phyloP scores from a whole-genome alignment of 176 grass and related monocot genomes.

The Alopecurus myosuroides region DNA sequence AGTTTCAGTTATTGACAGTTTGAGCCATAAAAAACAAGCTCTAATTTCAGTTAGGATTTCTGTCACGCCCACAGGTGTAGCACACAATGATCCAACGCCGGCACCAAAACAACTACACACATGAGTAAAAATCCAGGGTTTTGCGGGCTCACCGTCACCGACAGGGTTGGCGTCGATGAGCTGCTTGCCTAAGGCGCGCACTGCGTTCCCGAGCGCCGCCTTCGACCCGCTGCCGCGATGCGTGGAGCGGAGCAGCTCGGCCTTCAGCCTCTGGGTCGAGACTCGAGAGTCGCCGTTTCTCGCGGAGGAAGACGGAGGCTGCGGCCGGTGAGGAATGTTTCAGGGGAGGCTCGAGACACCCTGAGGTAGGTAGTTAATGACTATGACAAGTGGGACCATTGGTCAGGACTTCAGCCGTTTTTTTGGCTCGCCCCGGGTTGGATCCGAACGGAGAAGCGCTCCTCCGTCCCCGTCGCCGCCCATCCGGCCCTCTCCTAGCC shows the following conservation, averaged over 20 bases:
- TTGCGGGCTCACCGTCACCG: conserved; percentile 11
- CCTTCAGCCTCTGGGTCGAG: background rate
- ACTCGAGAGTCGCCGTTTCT: background rate
- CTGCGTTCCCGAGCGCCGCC: conserved; percentile 39
- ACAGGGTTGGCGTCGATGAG: conserved; percentile 59
- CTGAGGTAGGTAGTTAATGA: background rate
- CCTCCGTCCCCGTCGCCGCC: background rate
- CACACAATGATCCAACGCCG: too few relatives aligned
- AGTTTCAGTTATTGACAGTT: background rate
- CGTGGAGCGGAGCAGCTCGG: conserved; percentile 61
- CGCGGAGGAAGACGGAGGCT: background rate
- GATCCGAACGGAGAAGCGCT: background rate
- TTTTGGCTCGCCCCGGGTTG: background rate
- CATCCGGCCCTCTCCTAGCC: background rate
- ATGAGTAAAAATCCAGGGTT: background rate
- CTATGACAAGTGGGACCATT: background rate
- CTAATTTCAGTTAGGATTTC: background rate
- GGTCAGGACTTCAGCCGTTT: background rate
- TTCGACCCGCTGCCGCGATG: conserved; percentile 51
- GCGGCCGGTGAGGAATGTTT: background rate
- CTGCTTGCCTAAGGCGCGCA: conserved; percentile 6
- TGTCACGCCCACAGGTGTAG: too few relatives aligned
- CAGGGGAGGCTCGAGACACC: background rate
- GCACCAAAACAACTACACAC: too few relatives aligned
- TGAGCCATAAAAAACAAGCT: background rate